Base-by-base conservation (phyloP, 768 basidiomycete species). In the Lactifluus piperatus region DNA sequence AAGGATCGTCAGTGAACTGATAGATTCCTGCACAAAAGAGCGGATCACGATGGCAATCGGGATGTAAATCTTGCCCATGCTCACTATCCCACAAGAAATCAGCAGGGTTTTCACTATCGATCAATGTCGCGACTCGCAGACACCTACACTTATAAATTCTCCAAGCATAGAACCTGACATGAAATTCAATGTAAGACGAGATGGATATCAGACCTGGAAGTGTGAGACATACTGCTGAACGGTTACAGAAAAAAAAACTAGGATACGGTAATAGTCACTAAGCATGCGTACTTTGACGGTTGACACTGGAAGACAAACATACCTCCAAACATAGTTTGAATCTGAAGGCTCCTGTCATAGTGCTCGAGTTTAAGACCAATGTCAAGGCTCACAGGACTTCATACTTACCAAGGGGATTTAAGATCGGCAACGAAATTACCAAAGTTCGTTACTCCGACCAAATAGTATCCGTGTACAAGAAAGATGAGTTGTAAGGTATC, bases 141-240 rank as follows among this genome's bases (percentile, higher is more conserved):
- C 7, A 16, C 47, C 4, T 32, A 56, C 55, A 24, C 2, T 24
- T 8, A 26, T 56, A 56, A 22, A 56, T 56, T 41, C 55, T 56
- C 55, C 46, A 56, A 27, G 55, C 55, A 13, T 56, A 56, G 30
- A 56, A 56, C 36, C 55, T 56, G 37, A 13, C 11, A 39, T 5
- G 34, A 37, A 10, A 30, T 37, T 34, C 4, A 30, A 32, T 14
- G 26, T 6, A 32, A 10, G 54, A 27, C 39, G 26, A 49, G 30
- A 36, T 3, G 14, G 26, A 3, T 29, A n/a, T 22, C 22, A 9
- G 36, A 41, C 22, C 16, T 10, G 27, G 18, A 6, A 18, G 14
- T 20, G 26, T 1, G 20, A 14, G 5, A 30, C 55, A 13, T 49
- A 56, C 55, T 56, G 55, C 27, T 56, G 55, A 26, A 41, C 39